phyloP scores from a whole-genome alignment of 2,329 filamentous ascomycete species.

The Dactylellina parvicollis region DNA sequence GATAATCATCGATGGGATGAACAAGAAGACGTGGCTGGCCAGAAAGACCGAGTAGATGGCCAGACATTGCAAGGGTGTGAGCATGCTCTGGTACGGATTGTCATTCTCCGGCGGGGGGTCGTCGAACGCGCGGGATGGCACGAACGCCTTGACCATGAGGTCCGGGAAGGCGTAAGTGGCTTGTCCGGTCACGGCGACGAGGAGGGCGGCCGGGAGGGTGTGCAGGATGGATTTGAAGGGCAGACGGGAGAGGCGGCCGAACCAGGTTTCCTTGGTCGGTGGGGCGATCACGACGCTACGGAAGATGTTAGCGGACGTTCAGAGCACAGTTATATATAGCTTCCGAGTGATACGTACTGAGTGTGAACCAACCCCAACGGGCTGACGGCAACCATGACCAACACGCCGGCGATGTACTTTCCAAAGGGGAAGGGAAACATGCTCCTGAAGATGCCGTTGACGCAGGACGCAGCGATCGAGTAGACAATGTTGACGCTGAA shows the following conservation, averaged over 20 bases:
- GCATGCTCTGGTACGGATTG: conserved; percentile 57
- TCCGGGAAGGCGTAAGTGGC: conserved; percentile 60
- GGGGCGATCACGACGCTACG: conserved; percentile 75
- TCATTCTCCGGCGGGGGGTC: conserved; percentile 56
- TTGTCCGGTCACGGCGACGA: conserved; percentile 67
- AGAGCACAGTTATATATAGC: too few relatives aligned
- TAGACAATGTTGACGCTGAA: conserved; percentile 66
- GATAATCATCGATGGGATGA: conserved; percentile 79
- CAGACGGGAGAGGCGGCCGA: conserved; percentile 74
- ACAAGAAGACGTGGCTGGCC: conserved; percentile 69
- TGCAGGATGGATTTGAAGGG: conserved; percentile 74
- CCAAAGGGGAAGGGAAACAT: conserved; percentile 62
- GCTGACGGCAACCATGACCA: conserved; percentile 71
- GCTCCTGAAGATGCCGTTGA: conserved; percentile 64
- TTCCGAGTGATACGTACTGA: conserved; percentile 67
- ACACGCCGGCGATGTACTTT: conserved; percentile 67
- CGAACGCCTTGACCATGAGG: conserved; percentile 51
- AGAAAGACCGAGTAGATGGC: conserved; percentile 65
- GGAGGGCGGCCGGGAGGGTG: conserved; percentile 72
- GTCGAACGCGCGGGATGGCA: conserved; percentile 60
- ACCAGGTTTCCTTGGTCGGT: conserved; percentile 72
- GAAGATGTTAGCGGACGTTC: conserved; percentile 10
- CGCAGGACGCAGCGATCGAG: conserved; percentile 62
- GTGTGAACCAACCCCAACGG: conserved; percentile 82
- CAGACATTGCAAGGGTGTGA: conserved; percentile 59